These are phyloP conservation scores for Picochlorum sp. DNA, from an alignment of 139 green algal species.

Conservation along the genomic window DNA sequence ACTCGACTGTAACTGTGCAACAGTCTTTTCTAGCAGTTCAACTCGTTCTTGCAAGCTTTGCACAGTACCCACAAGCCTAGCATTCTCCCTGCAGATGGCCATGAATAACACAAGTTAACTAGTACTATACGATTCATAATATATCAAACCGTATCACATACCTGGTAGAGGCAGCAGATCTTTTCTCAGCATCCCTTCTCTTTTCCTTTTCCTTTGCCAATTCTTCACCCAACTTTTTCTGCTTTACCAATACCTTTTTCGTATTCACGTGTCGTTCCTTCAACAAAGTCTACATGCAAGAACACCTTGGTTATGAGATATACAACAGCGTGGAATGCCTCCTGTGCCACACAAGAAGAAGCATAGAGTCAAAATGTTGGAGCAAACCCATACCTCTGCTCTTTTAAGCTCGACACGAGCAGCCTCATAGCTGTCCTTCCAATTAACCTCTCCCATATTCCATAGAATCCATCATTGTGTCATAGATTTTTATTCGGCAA, in stretches of 20 bases:
- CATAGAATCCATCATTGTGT: not conserved
- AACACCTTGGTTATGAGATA: no score
- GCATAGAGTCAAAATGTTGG: not conserved
- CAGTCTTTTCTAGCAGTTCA: not conserved
- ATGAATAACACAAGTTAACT: no score
- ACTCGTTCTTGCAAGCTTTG: conserved; percentile 5
- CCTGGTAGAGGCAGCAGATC: not conserved
- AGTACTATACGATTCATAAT: no score
- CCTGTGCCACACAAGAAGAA: not conserved
- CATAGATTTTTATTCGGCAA: no score
- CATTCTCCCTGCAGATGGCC: not conserved
- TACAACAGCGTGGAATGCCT: not conserved
- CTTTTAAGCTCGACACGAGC: not conserved
- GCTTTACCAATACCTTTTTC: conserved; percentile 6
- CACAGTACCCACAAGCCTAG: not conserved
- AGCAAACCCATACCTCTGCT: not conserved
- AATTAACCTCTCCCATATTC: not conserved
- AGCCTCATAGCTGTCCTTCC: not conserved
- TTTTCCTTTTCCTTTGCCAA: conserved; percentile 1
- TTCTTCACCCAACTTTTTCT: conserved; percentile 6
- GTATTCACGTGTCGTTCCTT: conserved; percentile 24
- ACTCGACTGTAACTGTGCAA: not conserved
- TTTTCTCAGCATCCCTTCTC: conserved; percentile 4
- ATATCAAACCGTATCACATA: not conserved
- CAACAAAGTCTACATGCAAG: conserved; percentile 8